These are phyloP conservation scores for Cyclanthera cordifolia DNA, from an alignment of 306 rosid species.

Conservation along the genomic window DNA sequence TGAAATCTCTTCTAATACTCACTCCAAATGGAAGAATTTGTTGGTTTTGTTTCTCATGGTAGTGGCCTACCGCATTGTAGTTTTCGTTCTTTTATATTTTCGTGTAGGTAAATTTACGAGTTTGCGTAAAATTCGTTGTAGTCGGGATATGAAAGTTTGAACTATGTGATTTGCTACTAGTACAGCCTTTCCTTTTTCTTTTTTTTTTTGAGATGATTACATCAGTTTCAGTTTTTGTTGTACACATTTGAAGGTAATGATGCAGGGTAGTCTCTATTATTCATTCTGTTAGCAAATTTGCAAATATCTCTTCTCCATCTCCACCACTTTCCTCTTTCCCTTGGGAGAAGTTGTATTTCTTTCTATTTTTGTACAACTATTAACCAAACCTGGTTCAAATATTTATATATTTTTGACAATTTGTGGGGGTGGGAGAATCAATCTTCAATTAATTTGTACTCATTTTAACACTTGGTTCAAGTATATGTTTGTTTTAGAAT, in stretches of 20 bases:
- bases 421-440: no score
- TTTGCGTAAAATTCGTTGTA: conserved; percentile 42
- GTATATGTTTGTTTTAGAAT: no score
- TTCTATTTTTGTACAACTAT: not conserved
- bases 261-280: not conserved
- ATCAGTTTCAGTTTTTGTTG: not conserved
- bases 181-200: no score
- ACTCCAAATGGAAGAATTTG: conserved; percentile 81
- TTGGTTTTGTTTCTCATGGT: conserved; percentile 86
- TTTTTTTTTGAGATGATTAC: conserved; percentile 19
- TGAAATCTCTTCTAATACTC: conserved; percentile 46
- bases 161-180: conserved; percentile 26
- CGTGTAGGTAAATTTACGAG: conserved; percentile 33
- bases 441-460: no score
- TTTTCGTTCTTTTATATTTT: conserved; percentile 42
- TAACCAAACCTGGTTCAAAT: not conserved
- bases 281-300: conserved; percentile 7
- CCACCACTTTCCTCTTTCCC: not conserved
- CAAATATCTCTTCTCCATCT: not conserved
- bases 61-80: conserved; percentile 54
- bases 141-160: conserved; percentile 35
- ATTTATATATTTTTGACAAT: no score
- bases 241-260: conserved; percentile 5
- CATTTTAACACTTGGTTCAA: no score
- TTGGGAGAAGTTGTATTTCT: not conserved